Percentiles rank a stretch among this genome's conserved stretches.
Evolutionary conservation across 2,329 filamentous ascomycete genomes (phyloP).

Genomic region (Cyanodermella asteris): DNA sequence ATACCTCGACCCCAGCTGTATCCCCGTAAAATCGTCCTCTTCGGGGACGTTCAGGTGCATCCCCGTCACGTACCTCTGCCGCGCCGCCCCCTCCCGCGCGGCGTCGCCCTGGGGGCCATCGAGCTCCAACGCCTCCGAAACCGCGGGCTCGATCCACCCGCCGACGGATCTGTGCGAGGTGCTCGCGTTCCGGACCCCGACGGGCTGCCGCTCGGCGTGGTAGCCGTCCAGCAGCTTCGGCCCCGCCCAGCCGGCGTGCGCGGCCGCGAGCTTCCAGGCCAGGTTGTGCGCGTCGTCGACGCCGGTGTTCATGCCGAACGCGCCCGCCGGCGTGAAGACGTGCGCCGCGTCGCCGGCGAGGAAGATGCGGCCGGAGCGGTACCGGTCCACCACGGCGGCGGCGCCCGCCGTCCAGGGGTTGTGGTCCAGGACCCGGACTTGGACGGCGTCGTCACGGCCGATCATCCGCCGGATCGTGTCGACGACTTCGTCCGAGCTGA

Average conservation of each 20-base stretch:
- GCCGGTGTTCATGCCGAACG: slow-evolving; percentile 15
- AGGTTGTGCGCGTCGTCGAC: slow-evolving; percentile 21
- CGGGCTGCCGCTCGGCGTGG: slow-evolving; percentile 17
- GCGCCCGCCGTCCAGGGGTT: slow-evolving; percentile 11
- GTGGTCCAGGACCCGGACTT: slow-evolving; percentile 13
- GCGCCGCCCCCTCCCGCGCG: no score
- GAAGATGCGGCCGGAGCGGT: slow-evolving; percentile 14
- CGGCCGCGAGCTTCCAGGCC: slow-evolving; percentile 20
- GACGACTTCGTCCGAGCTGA: slow-evolving; percentile 9
- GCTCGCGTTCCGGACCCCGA: slow-evolving; percentile 10
- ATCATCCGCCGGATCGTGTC: slow-evolving; percentile 8
- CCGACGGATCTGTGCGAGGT: no score
- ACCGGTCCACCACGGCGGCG: slow-evolving; percentile 11
- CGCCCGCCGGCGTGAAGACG: slow-evolving; percentile 12
- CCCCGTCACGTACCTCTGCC: no score
- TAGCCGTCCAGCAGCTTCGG: slow-evolving; percentile 17
- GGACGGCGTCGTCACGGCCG: slow-evolving; percentile 8
- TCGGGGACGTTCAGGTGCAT: no score
- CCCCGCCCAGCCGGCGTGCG: slow-evolving; percentile 10
- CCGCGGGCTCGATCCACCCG: no score
- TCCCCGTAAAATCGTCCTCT: no score
- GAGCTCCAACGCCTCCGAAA: no score
- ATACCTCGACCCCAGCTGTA: no score
- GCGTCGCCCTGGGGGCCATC: no score
- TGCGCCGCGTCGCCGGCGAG: slow-evolving; percentile 15